A percentile compares a stretch with the other conserved stretches of the same genome.
Evolutionary conservation across 208 protist species (phyloP).

Genomic region (Phytomonas sp.): DNA sequence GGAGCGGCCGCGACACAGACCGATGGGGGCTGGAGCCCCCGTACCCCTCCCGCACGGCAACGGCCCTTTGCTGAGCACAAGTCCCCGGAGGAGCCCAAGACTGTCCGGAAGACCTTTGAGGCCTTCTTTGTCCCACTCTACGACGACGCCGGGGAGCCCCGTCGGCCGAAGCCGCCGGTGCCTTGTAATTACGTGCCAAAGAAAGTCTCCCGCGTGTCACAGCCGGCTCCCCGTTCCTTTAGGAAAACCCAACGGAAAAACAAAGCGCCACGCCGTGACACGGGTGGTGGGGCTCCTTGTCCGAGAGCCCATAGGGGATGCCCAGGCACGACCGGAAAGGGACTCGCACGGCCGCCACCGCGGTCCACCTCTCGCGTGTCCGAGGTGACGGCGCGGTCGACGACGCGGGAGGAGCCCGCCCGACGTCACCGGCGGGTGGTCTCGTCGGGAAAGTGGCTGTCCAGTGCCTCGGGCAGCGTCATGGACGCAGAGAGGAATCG

Average conservation of each 20-base stretch:
- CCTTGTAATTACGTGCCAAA: conserved; percentile 59
- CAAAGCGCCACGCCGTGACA: not conserved
- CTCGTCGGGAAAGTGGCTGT: not conserved
- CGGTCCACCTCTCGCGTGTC: not conserved
- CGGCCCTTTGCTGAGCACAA: not conserved
- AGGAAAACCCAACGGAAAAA: not conserved
- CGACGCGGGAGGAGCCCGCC: not conserved
- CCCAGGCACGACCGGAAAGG: not conserved
- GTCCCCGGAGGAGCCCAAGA: conserved; percentile 42
- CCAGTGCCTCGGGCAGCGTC: not conserved
- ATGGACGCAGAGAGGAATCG: not conserved
- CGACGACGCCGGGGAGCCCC: conserved; percentile 23
- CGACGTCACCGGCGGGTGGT: not conserved
- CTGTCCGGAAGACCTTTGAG: conserved; percentile 41
- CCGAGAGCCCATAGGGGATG: not conserved
- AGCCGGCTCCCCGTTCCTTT: not conserved
- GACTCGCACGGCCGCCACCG: not conserved
- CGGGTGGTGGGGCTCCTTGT: not conserved
- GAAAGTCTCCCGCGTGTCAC: not conserved
- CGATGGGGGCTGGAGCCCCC: not conserved
- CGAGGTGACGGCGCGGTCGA: not conserved
- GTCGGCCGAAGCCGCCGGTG: conserved; percentile 66
- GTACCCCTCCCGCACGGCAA: not conserved
- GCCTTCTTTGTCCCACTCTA: conserved; percentile 67
- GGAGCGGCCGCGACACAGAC: not conserved